Conservation (phyloP, 2,329 filamentous ascomycete genomes). For the Purpureocillium lavendulum region DNA sequence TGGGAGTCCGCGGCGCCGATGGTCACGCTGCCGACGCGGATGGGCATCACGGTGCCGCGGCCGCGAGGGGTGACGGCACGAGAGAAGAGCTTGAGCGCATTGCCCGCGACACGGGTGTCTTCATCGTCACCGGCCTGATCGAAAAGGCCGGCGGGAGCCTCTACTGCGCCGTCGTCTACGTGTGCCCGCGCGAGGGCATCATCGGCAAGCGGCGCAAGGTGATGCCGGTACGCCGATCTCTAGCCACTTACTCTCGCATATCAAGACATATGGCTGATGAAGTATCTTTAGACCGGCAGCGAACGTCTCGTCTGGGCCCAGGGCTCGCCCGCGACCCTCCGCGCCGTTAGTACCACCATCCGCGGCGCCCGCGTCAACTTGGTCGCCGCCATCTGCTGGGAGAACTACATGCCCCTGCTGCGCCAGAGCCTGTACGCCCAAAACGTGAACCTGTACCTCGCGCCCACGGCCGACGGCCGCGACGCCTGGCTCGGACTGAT, state of each 20-base stretch:
- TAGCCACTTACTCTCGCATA: neutral
- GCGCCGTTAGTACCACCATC: constrained; percentile 71
- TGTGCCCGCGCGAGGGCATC: constrained; percentile 64
- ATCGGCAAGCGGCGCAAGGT: constrained; percentile 87
- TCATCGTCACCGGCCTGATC: constrained; percentile 71
- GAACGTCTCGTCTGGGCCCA: constrained; percentile 88
- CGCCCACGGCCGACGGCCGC: constrained; percentile 78
- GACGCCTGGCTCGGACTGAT: constrained; percentile 79
- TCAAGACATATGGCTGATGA: neutral
- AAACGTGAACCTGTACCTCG: constrained; percentile 86
- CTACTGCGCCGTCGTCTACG: constrained; percentile 77
- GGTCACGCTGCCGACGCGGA: too few relatives aligned
- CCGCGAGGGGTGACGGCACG: constrained; percentile 50
- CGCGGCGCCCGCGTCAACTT: constrained; percentile 73
- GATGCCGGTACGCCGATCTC: constrained; percentile 58
- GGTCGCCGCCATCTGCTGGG: constrained; percentile 89
- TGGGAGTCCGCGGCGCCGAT: constrained; percentile 19
- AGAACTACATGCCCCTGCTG: constrained; percentile 90
- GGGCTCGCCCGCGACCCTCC: constrained; percentile 68
- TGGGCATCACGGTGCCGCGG: constrained; percentile 6
- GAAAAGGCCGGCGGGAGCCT: constrained; percentile 74
- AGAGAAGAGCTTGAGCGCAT: constrained; percentile 72
- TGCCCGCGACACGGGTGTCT: constrained; percentile 69
- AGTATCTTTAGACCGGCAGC: constrained; percentile 51
- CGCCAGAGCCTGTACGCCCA: constrained; percentile 79